Base-by-base conservation (phyloP, 345 rosid species). In the Schrenkiella parvula region DNA sequence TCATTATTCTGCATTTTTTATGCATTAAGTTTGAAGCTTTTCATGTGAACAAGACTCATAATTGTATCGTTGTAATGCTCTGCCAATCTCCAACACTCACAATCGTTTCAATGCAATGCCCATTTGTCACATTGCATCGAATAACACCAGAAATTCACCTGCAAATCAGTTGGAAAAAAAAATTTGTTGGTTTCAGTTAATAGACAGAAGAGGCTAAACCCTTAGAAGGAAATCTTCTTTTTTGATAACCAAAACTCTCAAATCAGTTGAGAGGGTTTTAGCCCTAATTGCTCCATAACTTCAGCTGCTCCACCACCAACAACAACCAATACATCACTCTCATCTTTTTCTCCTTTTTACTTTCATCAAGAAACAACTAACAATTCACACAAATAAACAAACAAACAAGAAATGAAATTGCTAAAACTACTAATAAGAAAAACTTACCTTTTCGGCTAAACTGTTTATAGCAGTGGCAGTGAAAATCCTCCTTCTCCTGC, bases 281-380 rank as follows among this genome's bases (percentile, higher is more conserved):
- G 97, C 98, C 64, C 96, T 82, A 65, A 90, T 85, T 8, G 98
- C 97, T 64, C 96, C 98, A 64, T 81, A 93, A 93, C 88, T 8
- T 97, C 98, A 19, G 98, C 98, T n/a, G 97, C 97, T 75, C 98
- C 98, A 44, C 93, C 97, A 1, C 98, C 98, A 59, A 93, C 89
- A 63, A 93, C 97, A 80, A 90, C 97, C 78, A 93, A 64, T 19
- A 87, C 64, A 78, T 80, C 88, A 52, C 54, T 79, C 61, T 78
- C 88, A 7, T 75, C 75, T 2, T 81, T 55, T 2, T 38, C 43
- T 5, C 72, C 88, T 88, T 69, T 72, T 31, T 51, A 60, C 18
- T 46, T 31, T 11, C 23, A 64, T 41, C 34, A 23, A 70, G n/a
- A n/a, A n/a, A n/a, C 2, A 39, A 22, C 68, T 13, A 64, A 31